phyloP scores from a whole-genome alignment of 805 yeast genomes.

The Starmera caribaea region DNA sequence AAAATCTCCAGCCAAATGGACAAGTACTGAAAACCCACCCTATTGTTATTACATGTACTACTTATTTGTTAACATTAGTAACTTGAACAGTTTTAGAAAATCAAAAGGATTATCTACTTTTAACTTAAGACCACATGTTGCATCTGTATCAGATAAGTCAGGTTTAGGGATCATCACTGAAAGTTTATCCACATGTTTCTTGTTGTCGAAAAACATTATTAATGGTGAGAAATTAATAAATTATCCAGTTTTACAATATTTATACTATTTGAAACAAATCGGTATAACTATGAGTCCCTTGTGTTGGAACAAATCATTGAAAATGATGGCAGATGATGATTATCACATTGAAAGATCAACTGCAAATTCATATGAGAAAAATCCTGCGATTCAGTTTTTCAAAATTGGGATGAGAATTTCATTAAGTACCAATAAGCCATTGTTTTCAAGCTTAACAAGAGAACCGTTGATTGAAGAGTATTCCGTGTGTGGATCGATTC shows the following conservation, averaged over 20 bases:
- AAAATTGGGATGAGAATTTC: conserved; percentile 16
- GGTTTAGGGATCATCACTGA: conserved; percentile 19
- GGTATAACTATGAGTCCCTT: conserved; percentile 20
- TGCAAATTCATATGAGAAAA: conserved; percentile 9
- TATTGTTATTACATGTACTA: conserved; percentile 29
- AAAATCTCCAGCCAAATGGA: conserved; percentile 23
- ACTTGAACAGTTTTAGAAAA: conserved; percentile 13
- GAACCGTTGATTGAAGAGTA: conserved; percentile 22
- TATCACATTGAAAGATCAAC: conserved; percentile 3
- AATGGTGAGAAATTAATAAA: conserved; percentile 16
- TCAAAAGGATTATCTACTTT: conserved; percentile 9
- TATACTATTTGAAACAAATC: conserved; percentile 18
- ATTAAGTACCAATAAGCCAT: conserved; percentile 16
- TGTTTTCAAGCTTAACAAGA: conserved; percentile 16
- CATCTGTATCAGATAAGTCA: conserved; percentile 13
- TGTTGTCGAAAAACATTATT: conserved; percentile 14
- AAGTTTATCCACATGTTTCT: conserved; percentile 13
- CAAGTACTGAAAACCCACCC: conserved; percentile 26
- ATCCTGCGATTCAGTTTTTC: conserved; percentile 17
- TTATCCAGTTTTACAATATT: conserved; percentile 16
- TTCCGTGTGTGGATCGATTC: conserved; percentile 17
- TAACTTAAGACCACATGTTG: conserved; percentile 15
- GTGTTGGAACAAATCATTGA: conserved; percentile 19
- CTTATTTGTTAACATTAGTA: conserved; percentile 17
- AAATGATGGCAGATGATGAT: conserved; percentile 16